Conservation (phyloP, 768 basidiomycete species). For the Boletellus sp. region DNA sequence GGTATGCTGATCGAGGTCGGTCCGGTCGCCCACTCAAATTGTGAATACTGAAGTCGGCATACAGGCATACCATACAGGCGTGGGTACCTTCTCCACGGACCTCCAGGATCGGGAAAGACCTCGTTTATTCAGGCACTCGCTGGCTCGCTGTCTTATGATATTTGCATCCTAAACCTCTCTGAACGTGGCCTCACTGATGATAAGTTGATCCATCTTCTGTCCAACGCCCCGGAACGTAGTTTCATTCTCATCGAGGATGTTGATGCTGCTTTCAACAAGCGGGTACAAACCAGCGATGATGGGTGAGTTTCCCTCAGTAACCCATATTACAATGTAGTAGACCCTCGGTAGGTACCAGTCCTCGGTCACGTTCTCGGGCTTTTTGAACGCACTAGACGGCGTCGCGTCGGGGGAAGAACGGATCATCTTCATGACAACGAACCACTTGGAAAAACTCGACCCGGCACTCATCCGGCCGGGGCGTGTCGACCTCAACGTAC, state of each 20-base stretch:
- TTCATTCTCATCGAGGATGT: conserved; percentile 97
- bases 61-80: conserved; percentile 94
- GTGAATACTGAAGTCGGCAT: conserved; percentile 6
- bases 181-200: conserved; percentile 96
- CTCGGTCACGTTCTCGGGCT: conserved; percentile 95
- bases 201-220: conserved; percentile 89
- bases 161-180: conserved; percentile 92
- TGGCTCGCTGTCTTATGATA: conserved; percentile 89
- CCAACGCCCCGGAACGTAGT: conserved; percentile 89
- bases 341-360: conserved; percentile 72
- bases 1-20: conserved; percentile 96
- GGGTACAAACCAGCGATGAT: conserved; percentile 86
- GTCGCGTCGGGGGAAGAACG: conserved; percentile 97
- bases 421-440: conserved; percentile 99
- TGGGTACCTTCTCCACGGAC: conserved; percentile 92
- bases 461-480: conserved; percentile 95
- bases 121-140: conserved; percentile 98
- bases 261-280: conserved; percentile 94
- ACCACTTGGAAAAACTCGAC: conserved; percentile 85
- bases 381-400: conserved; percentile 94
- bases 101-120: conserved; percentile 97
- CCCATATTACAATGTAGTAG: conserved; percentile 9
- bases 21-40: background rate
- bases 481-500: conserved; percentile 81
- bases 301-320: conserved; percentile 54